A percentile compares a stretch with the other conserved stretches of the same genome.
These are phyloP conservation scores for Eimeria falciformis DNA, from an alignment of 169 alveolate species.

Conservation along the genomic window DNA sequence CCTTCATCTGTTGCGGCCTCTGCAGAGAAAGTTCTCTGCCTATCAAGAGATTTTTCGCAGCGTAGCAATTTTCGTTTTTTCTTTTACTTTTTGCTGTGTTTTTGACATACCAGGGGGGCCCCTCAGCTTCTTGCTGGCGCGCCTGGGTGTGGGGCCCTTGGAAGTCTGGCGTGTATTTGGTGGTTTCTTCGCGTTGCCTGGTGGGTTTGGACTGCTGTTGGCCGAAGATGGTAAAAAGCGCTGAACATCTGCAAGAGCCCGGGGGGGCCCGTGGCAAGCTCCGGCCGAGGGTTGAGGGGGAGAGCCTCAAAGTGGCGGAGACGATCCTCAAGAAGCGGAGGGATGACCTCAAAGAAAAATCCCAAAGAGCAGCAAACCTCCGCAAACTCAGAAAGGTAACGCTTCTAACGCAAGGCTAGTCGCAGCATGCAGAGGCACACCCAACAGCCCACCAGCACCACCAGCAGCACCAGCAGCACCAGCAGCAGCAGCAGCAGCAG, in stretches of 20 bases:
- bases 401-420: background rate
- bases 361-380: slow-evolving; percentile 10
- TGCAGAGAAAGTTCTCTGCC: too few relatives aligned
- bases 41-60: too few relatives aligned
- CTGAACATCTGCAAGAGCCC: slow-evolving; percentile 38
- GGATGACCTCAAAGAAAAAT: slow-evolving; percentile 27
- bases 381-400: slow-evolving; percentile 6
- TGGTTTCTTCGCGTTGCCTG: too few relatives aligned
- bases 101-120: too few relatives aligned
- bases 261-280: slow-evolving; percentile 69
- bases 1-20: too few relatives aligned
- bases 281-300: slow-evolving; percentile 68
- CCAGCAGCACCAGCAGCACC: slow-evolving; percentile 1
- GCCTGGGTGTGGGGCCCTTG: too few relatives aligned
- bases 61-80: too few relatives aligned
- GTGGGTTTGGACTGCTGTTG: too few relatives aligned
- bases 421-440: too few relatives aligned
- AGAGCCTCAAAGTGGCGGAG: slow-evolving; percentile 64
- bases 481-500: slow-evolving; percentile 38
- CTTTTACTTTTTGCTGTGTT: too few relatives aligned
- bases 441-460: background rate
- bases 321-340: slow-evolving; percentile 29
- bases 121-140: too few relatives aligned
- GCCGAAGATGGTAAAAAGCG: background rate
- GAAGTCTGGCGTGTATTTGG: too few relatives aligned